A percentile compares a stretch with the other conserved stretches of the same genome.
Conservation (phyloP, 495 filamentous ascomycete genomes). For the Penicillium goetzii region DNA sequence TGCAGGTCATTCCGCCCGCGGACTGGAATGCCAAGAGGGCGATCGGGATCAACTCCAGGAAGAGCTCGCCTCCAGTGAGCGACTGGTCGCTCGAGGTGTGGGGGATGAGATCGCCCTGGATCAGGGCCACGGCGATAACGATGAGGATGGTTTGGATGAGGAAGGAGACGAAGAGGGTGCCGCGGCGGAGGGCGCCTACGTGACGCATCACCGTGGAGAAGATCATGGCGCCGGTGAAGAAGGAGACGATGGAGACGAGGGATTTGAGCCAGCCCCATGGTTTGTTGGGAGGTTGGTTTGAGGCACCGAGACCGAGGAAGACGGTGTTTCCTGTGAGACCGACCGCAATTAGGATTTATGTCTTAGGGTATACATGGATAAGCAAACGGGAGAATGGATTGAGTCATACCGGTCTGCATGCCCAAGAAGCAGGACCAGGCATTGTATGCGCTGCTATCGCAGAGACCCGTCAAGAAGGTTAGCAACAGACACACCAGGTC, state of each 20-base stretch:
- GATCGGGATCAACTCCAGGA: slow-evolving; percentile 59
- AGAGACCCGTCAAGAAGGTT: slow-evolving; percentile 61
- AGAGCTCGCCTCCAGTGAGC: slow-evolving; percentile 37
- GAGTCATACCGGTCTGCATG: slow-evolving; percentile 65
- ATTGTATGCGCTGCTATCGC: slow-evolving; percentile 65
- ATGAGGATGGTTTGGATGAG: slow-evolving; percentile 59
- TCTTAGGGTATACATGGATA: neutral
- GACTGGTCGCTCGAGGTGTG: slow-evolving; percentile 35
- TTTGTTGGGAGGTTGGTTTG: slow-evolving; percentile 51
- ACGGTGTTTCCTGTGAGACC: slow-evolving; percentile 60
- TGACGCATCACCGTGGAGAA: slow-evolving; percentile 44
- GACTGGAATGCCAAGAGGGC: slow-evolving; percentile 72
- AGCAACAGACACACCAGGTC: slow-evolving; percentile 59
- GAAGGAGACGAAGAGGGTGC: slow-evolving; percentile 60
- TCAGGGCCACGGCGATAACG: slow-evolving; percentile 60
- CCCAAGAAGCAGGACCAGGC: slow-evolving; percentile 64
- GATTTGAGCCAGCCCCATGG: slow-evolving; percentile 69
- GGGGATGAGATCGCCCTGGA: slow-evolving; percentile 54
- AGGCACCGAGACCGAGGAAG: slow-evolving; percentile 66
- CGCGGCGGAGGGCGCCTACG: slow-evolving; percentile 48
- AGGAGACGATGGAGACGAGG: slow-evolving; percentile 58
- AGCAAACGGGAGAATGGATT: slow-evolving; percentile 35
- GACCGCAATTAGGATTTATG: neutral
- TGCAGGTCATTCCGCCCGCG: slow-evolving; percentile 69
- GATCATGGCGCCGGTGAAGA: slow-evolving; percentile 58